Evolutionary conservation across 805 yeast genomes (phyloP), one percentile per base, ranked within the genome.

Genomic region (Starmerella floris): DNA sequence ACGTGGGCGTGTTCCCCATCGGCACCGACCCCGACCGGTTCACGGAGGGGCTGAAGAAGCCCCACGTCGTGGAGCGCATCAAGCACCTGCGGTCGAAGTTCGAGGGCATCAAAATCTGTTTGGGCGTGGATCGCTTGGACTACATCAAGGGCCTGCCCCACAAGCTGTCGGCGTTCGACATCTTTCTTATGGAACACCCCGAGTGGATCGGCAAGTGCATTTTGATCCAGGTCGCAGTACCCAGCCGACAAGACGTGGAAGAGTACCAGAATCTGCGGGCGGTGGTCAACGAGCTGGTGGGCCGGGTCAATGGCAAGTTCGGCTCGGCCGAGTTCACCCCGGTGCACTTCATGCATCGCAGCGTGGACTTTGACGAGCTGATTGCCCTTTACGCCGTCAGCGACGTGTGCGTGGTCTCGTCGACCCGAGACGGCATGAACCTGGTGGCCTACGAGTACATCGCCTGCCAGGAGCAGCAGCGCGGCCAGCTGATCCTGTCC

Each of bases 371-470:
- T 58, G 80, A 87, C 39, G 98, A 91, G 62, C 71, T 93, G 59
- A 83, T 88, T 47, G 77, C 96, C 11, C 70, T 91, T 43, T 91
- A 93, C 59, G 70, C 82, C 13, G 70, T 80, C 19, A 74, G 88
- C 50, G 98, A 91, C 56, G 93, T 83, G 21, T 93, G 98, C 61
- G 64, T 87, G 10, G 96, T 91, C 25, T 77, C 91, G 35, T 81
- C 94, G 2, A 93, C 98, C 0, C 74, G 99, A 58, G 99, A 91
- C 60, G 99, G 99, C 54, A 91, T 91, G 99, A 91, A 91, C 60
- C 72, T 91, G 56, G 98, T 93, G 35, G 76, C 88, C 41, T 93
- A 84, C 60, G 99, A 91, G 64, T 91, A 91, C 62, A 84, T 91
- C 55, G 96, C 97, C 1, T 88, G 97, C 58, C 98, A 91, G 63